Conservation (phyloP, 1,139 yeast genomes). For the Protomyces arabidopsidicola region DNA sequence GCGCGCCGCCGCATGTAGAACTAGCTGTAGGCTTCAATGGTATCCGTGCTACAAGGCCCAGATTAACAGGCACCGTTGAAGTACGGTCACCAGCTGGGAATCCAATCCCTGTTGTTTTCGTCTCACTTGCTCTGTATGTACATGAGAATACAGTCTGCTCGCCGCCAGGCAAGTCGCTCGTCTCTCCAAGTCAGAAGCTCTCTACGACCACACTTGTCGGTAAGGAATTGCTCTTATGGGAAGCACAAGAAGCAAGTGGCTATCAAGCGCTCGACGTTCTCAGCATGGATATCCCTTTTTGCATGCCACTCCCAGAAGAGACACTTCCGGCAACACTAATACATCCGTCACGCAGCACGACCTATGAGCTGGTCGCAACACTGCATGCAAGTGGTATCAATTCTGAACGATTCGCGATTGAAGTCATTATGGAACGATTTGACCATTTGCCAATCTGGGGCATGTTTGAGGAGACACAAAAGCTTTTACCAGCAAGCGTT, state of each 20-base stretch:
- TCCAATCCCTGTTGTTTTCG: conserved; percentile 9
- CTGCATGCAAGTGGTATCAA: conserved; percentile 13
- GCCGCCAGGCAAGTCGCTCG: conserved; percentile 10
- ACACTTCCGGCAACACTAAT: conserved; percentile 18
- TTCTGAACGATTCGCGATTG: conserved; percentile 12
- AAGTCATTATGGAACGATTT: conserved; percentile 21
- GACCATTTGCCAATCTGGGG: conserved; percentile 26
- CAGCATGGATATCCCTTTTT: conserved; percentile 20
- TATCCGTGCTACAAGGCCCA: conserved; percentile 22
- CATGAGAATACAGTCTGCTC: conserved; percentile 15
- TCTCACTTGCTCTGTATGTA: conserved; percentile 15
- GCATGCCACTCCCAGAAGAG: conserved; percentile 15
- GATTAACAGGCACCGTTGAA: conserved; percentile 20
- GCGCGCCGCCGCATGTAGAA: conserved; percentile 25
- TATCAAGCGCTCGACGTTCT: conserved; percentile 11
- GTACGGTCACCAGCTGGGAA: conserved; percentile 19
- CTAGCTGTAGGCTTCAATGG: conserved; percentile 25
- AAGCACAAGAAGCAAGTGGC: conserved; percentile 16
- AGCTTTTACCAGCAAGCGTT: conserved; percentile 4
- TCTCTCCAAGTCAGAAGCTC: conserved; percentile 16
- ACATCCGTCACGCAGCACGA: conserved; percentile 11
- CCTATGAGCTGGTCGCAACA: conserved; percentile 27
- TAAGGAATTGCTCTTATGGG: conserved; percentile 21
- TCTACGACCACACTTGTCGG: conserved; percentile 14
- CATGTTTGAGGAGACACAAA: conserved; percentile 12